Evolutionary conservation across 768 basidiomycete species (phyloP).

Genomic region (Galerina marginata): DNA sequence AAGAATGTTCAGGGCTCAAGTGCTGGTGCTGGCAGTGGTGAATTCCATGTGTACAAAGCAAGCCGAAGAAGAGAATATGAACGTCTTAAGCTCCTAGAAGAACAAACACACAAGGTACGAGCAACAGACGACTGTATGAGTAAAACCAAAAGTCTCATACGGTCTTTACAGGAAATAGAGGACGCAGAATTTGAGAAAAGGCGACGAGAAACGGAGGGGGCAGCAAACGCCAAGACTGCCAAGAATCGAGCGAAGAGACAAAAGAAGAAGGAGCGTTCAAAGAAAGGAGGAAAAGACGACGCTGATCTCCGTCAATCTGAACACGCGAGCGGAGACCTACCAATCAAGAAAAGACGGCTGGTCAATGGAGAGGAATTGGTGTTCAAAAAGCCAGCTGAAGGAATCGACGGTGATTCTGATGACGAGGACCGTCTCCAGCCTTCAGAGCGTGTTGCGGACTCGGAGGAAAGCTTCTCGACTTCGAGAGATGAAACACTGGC

Average conservation of each 20-base stretch:
- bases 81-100: constrained; percentile 88
- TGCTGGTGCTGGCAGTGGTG: constrained; percentile 96
- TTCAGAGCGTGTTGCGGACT: not conserved
- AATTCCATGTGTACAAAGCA: constrained; percentile 99
- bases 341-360: constrained; percentile 80
- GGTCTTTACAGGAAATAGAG: constrained; percentile 63
- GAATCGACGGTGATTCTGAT: constrained; percentile 40
- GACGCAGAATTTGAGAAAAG: constrained; percentile 77
- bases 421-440: constrained; percentile 20
- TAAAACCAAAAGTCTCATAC: constrained; percentile 3
- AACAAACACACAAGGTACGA: constrained; percentile 75
- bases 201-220: constrained; percentile 70
- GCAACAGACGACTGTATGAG: not conserved
- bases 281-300: constrained; percentile 44
- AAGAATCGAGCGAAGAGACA: constrained; percentile 94
- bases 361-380: constrained; percentile 78
- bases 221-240: constrained; percentile 86
- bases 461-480: not conserved
- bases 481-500: constrained; percentile 8
- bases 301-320: constrained; percentile 17
- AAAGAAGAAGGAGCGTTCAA: constrained; percentile 85
- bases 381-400: constrained; percentile 50
- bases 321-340: constrained; percentile 37
- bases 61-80: constrained; percentile 94
- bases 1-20: constrained; percentile 99